Evolutionary conservation across 768 basidiomycete genomes (phyloP).

Genomic region (Pleurotus giganteus): DNA sequence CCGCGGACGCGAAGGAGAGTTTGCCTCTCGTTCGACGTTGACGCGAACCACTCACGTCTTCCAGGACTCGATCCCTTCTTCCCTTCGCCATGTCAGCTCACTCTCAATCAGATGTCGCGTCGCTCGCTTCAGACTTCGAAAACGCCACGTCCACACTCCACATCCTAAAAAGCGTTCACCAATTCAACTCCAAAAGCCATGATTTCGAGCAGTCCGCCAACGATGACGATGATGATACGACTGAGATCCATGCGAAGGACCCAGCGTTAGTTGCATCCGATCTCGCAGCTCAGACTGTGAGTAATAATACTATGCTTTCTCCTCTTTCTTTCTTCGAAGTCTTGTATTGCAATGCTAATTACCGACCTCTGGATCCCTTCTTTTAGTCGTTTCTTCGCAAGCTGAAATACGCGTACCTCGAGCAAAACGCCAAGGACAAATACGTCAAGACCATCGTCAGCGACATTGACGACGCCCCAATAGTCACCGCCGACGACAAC

Average conservation of each 20-base stretch:
- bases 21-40: too few relatives aligned
- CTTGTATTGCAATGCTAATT: too few relatives aligned
- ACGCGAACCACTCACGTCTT: too few relatives aligned
- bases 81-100: background rate
- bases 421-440: constrained; percentile 88
- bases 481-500: constrained; percentile 79
- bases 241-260: background rate
- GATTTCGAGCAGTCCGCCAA: background rate
- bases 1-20: too few relatives aligned
- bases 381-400: constrained; percentile 68
- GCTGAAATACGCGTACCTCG: constrained; percentile 86
- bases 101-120: background rate
- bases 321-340: background rate
- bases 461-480: constrained; percentile 79
- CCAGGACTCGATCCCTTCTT: too few relatives aligned
- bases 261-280: constrained; percentile 2
- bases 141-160: background rate
- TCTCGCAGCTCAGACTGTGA: constrained; percentile 4
- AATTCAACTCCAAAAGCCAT: background rate
- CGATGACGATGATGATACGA: background rate
- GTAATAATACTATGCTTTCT: background rate
- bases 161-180: constrained; percentile 7
- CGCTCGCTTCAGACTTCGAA: background rate
- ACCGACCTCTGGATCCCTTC: background rate
- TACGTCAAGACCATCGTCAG: constrained; percentile 86